Evolutionary conservation across 805 yeast genomes (phyloP).

Genomic region (Hyphopichia homilentoma): DNA sequence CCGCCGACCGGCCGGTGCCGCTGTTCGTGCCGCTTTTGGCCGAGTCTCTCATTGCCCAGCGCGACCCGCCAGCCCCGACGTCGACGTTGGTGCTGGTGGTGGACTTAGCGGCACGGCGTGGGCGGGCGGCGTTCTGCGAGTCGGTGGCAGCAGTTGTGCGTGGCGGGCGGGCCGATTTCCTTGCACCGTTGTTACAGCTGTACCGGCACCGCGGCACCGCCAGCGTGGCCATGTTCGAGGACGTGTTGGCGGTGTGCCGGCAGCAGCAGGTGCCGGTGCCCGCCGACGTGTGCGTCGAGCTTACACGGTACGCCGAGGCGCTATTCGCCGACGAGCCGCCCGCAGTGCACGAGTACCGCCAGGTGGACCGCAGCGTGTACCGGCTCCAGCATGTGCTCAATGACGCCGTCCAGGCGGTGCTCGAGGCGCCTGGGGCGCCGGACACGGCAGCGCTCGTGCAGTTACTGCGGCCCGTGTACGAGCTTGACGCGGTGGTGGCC

Average conservation of each 20-base stretch:
- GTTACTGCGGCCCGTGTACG: no score
- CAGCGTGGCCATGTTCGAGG: constrained; percentile 5
- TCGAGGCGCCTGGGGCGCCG: no score
- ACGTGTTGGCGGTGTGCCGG: constrained; percentile 1
- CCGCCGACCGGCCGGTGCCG: background rate
- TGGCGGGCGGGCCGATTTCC: no score
- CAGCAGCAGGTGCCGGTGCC: constrained; percentile 10
- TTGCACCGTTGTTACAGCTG: no score
- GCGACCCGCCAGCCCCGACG: constrained; percentile 9
- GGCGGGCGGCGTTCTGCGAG: no score
- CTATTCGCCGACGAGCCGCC: constrained; percentile 26
- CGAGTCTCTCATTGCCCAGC: background rate
- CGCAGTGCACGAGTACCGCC: constrained; percentile 31
- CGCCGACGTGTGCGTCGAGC: constrained; percentile 15
- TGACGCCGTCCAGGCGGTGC: constrained; percentile 1
- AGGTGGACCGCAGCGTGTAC: constrained; percentile 24
- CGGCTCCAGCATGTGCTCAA: constrained; percentile 15
- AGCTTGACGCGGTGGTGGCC: no score
- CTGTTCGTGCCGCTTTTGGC: background rate
- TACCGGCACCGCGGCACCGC: no score
- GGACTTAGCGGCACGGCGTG: constrained; percentile 20
- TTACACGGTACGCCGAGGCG: constrained; percentile 24
- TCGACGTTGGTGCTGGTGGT: constrained; percentile 21
- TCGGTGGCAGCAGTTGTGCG: no score
- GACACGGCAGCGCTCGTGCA: no score